Evolutionary conservation across 192 early-diverging fungal species (phyloP), one percentile per base, ranked within the genome.

Genomic region (Thoreauomyces humboldtii): DNA sequence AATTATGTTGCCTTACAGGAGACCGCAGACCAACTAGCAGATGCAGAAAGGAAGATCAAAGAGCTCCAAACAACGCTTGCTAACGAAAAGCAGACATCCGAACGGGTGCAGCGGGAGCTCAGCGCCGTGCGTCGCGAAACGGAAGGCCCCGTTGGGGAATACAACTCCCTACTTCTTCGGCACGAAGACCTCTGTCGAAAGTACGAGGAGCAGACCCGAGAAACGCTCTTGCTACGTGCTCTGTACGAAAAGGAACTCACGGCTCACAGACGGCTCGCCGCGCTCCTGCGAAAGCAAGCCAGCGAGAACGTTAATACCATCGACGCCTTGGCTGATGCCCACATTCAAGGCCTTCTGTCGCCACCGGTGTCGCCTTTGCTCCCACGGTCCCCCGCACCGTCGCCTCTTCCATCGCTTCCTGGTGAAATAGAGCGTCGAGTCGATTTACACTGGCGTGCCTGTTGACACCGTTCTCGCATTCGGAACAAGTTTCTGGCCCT

Each of bases 161-260:
- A 62, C 52, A 62, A 52, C 34, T n/a, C 43, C 17, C 59, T 69
- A 14, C 46, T 61, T 12, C 35, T 66, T 7, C 36, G 38, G 29
- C 64, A 66, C 34, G 64, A 68, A 60, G 67, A 69, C 17, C 58
- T 69, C 0, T 69, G 67, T 31, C 33, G 28, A 21, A 61, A 62
- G 35, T 54, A 61, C 34, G 67, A 31, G 37, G 59, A 61, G 15
- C 50, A 41, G 21, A 43, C 15, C 7, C 58, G 59, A 15, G 67
- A 61, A 14, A 41, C 32, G 17, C 21, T 61, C 19, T 50, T 69
- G 15, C 25, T 69, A 4, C 44, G 37, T 42, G 38, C 37, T 6
- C 48, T 48, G 14, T 60, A 62, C 38, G 67, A 69, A 19, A 69
- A 69, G 34, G 65, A 67, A 32, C 43, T 33, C 24, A 59, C 27